Conservation (phyloP, 129 eudicot species). For the Saussurea involucrata region DNA sequence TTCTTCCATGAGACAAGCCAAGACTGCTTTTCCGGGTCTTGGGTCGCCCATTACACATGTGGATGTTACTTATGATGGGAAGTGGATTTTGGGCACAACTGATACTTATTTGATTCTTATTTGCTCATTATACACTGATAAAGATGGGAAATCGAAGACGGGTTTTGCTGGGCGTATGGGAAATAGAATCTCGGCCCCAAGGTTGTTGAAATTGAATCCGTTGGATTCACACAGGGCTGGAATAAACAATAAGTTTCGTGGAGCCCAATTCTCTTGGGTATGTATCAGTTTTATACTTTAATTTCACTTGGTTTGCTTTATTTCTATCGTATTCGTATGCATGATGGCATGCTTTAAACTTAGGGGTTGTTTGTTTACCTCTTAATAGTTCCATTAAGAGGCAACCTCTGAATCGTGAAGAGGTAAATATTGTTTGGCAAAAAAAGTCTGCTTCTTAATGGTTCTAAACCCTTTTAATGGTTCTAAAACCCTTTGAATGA, state of each 20-base stretch:
- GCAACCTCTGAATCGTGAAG: too few species aligned
- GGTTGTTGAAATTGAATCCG: slow-evolving; percentile 84
- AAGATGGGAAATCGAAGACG: slow-evolving; percentile 88
- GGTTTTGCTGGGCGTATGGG: slow-evolving; percentile 98
- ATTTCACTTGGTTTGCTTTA: background rate
- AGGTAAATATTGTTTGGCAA: too few species aligned
- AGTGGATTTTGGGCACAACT: slow-evolving; percentile 94
- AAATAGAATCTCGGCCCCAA: slow-evolving; percentile 75
- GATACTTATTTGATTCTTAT: slow-evolving; percentile 90
- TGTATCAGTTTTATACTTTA: slow-evolving; percentile 21
- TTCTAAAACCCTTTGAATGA: too few species aligned
- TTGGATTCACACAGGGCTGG: slow-evolving; percentile 95
- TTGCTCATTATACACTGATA: slow-evolving; percentile 80
- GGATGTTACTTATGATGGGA: slow-evolving; percentile 97
- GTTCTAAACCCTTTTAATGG: too few species aligned
- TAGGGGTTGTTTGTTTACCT: too few species aligned
- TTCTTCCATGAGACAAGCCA: slow-evolving; percentile 89
- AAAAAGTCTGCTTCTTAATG: too few species aligned
- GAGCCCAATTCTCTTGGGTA: slow-evolving; percentile 98
- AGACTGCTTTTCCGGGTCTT: slow-evolving; percentile 96
- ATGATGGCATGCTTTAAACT: background rate
- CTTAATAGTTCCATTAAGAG: too few species aligned
- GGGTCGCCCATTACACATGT: slow-evolving; percentile 95
- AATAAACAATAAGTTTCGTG: slow-evolving; percentile 70
- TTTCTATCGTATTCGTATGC: slow-evolving; percentile 4